Conservation (phyloP, 805 yeast genomes). For the Barnettozyma sucrosica region DNA sequence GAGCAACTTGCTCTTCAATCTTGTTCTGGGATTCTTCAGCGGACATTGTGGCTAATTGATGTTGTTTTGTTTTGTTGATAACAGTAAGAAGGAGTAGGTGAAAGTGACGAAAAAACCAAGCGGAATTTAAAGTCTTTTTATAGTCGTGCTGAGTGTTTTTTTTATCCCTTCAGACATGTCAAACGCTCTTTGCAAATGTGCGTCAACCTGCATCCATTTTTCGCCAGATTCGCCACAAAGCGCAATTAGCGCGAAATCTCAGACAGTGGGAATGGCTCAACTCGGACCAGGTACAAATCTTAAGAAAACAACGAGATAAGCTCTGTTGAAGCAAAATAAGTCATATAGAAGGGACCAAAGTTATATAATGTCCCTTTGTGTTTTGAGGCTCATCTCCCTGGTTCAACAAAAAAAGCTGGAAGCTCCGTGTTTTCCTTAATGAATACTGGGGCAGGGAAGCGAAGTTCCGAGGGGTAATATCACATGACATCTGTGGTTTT, state of each 20-base stretch:
- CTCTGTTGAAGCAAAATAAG: too few relatives aligned
- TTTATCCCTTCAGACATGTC: not conserved
- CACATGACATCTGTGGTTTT: not conserved
- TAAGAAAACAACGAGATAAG: too few relatives aligned
- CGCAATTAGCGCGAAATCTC: not conserved
- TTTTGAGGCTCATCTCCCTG: too few relatives aligned
- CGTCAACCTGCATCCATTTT: not conserved
- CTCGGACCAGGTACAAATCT: not conserved
- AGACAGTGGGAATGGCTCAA: not conserved
- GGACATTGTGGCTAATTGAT: conserved; percentile 7
- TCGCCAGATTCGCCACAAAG: not conserved
- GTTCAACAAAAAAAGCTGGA: too few relatives aligned
- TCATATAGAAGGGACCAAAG: too few relatives aligned
- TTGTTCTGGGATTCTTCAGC: conserved; percentile 18
- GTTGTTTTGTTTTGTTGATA: not conserved
- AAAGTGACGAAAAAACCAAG: not conserved
- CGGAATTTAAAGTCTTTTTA: not conserved
- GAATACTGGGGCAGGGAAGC: not conserved
- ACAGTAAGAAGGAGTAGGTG: not conserved
- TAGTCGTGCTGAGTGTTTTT: not conserved
- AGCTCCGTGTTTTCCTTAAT: too few relatives aligned
- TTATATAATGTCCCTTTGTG: too few relatives aligned
- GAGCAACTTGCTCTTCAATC: conserved; percentile 10
- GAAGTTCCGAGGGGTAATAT: not conserved
- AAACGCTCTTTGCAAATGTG: not conserved